These are phyloP conservation scores for Penicillium ochrochloron DNA, from an alignment of 495 filamentous ascomycete genomes.

Conservation along the genomic window DNA sequence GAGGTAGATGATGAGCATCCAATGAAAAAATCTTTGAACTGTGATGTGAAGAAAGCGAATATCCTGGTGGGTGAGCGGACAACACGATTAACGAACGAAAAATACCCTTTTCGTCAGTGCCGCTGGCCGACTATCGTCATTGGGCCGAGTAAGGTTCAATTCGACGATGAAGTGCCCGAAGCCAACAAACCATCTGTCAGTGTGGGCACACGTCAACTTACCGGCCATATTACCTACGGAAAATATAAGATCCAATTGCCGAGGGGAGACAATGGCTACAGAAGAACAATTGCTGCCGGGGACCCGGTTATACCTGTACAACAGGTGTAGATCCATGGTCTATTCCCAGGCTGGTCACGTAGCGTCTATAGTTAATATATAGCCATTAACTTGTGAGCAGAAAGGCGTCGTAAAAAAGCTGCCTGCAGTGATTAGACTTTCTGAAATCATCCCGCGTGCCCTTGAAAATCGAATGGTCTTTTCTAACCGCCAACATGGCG, in stretches of 20 bases:
- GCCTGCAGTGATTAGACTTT: too few species aligned
- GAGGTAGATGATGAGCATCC: neutral
- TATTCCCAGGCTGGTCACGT: too few species aligned
- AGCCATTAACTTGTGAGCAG: too few species aligned
- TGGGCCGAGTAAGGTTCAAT: neutral
- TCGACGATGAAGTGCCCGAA: neutral
- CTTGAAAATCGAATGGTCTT: too few species aligned
- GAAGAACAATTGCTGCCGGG: neutral
- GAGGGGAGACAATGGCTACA: neutral
- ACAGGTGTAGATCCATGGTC: too few species aligned
- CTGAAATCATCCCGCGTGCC: too few species aligned
- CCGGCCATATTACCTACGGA: neutral
- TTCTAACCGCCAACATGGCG: too few species aligned
- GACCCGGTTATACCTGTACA: neutral
- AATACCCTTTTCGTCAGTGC: neutral
- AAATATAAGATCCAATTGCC: neutral
- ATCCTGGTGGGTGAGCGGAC: neutral
- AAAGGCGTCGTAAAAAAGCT: too few species aligned
- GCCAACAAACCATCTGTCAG: neutral
- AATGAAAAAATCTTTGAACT: neutral
- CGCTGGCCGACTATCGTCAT: neutral
- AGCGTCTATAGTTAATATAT: too few species aligned
- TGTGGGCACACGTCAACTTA: neutral
- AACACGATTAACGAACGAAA: neutral
- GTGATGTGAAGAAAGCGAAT: neutral